phyloP scores from a whole-genome alignment of 331 rosid species.

The Phaseolus coccineus region DNA sequence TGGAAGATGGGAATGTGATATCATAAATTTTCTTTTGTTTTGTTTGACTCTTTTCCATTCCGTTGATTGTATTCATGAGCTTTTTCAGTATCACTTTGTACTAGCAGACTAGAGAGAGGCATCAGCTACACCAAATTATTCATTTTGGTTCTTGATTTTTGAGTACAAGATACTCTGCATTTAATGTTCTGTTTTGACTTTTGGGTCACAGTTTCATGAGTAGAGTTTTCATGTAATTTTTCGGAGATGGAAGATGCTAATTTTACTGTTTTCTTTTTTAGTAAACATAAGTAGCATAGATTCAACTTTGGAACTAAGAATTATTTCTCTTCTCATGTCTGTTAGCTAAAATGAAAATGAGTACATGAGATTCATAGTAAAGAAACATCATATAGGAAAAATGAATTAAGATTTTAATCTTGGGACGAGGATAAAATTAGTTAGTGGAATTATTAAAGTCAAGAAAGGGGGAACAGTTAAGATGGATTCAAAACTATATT shows the following conservation, averaged over 20 bases:
- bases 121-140: neutral
- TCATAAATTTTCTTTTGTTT: neutral
- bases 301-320: neutral
- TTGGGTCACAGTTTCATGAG: neutral
- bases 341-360: neutral
- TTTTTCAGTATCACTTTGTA: neutral
- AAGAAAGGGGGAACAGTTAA: neutral
- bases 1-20: neutral
- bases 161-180: neutral
- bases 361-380: neutral
- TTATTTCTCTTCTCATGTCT: neutral
- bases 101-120: neutral
- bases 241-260: neutral
- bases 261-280: neutral
- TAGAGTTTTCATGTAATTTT: neutral
- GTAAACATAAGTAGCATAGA: neutral
- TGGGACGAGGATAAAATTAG: neutral
- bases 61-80: neutral
- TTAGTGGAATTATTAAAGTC: neutral
- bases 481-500: neutral
- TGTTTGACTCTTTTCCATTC: neutral
- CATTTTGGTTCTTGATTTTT: neutral
- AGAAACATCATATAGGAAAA: neutral
- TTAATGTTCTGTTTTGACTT: conserved; percentile 4
- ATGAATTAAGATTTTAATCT: neutral